Evolutionary conservation across 106 monocot species (phyloP).

Genomic region (Dactylorhiza incarnata): DNA sequence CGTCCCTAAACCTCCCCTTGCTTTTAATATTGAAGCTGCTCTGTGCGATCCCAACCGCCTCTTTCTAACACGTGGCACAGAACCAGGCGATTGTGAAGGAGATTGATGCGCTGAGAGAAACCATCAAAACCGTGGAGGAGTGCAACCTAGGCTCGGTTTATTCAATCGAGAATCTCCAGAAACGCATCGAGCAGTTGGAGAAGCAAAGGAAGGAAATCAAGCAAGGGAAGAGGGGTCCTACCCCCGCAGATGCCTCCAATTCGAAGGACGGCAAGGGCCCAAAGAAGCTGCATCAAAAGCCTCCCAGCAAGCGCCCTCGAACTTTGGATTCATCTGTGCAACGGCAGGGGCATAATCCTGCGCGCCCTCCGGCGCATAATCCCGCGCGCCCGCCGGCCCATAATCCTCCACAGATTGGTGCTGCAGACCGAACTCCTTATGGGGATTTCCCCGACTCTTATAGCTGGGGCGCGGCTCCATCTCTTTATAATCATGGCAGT

Average conservation of each 20-base stretch:
- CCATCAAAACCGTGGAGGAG: too few species aligned
- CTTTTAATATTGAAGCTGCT: too few species aligned
- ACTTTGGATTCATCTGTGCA: not conserved
- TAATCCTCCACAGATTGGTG: conserved; percentile 2
- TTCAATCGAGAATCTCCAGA: too few species aligned
- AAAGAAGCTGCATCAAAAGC: conserved; percentile 18
- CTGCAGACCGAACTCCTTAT: conserved; percentile 25
- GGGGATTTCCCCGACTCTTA: conserved; percentile 27
- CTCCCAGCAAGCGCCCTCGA: conserved; percentile 27
- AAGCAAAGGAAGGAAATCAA: conserved; percentile 21
- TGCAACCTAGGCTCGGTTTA: too few species aligned
- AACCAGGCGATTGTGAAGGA: too few species aligned
- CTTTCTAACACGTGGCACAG: too few species aligned
- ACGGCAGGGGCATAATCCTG: not conserved
- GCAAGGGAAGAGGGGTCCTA: conserved; percentile 4
- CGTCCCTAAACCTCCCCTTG: too few species aligned
- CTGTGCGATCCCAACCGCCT: too few species aligned
- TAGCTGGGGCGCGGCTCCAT: conserved; percentile 11
- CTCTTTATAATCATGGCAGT: conserved; percentile 19
- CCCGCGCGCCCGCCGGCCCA: not conserved
- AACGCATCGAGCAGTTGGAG: conserved; percentile 9
- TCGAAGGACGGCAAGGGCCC: conserved; percentile 5
- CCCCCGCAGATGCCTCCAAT: conserved; percentile 11
- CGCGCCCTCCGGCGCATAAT: not conserved
- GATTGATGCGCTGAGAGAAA: too few species aligned